A percentile compares a stretch with the other conserved stretches of the same genome.
phyloP scores from a whole-genome alignment of 2,329 filamentous ascomycete species.

The Gaeumannomyces tritici region DNA sequence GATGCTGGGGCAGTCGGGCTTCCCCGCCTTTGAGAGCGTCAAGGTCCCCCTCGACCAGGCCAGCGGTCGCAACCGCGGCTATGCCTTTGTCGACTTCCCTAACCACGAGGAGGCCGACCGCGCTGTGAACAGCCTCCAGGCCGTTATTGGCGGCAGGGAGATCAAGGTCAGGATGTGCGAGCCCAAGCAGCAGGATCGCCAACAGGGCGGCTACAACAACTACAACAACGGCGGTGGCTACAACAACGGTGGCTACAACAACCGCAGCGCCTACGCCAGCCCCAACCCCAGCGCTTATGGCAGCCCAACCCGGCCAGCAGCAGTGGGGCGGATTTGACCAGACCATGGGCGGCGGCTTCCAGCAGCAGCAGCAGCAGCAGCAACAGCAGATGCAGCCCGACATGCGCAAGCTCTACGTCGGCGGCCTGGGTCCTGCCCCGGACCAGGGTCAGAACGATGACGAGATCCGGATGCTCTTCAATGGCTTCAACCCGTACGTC shows the following conservation, averaged over 20 bases:
- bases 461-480: slow-evolving; percentile 36
- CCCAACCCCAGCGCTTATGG: slow-evolving; percentile 4
- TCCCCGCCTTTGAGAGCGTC: slow-evolving; percentile 38
- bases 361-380: background rate
- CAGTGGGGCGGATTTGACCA: slow-evolving; percentile 31
- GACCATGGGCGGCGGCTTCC: background rate
- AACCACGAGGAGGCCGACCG: slow-evolving; percentile 44
- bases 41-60: slow-evolving; percentile 62
- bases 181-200: slow-evolving; percentile 44
- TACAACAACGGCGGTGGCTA: slow-evolving; percentile 3
- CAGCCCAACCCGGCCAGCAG: slow-evolving; percentile 14
- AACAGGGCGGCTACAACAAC: slow-evolving; percentile 15
- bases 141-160: slow-evolving; percentile 44
- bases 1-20: slow-evolving; percentile 20
- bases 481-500: slow-evolving; percentile 31
- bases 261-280: slow-evolving; percentile 8
- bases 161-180: slow-evolving; percentile 58
- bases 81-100: slow-evolving; percentile 63
- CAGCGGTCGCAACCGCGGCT: slow-evolving; percentile 60
- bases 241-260: slow-evolving; percentile 3
- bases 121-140: slow-evolving; percentile 47
- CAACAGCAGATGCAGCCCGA: background rate
- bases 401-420: slow-evolving; percentile 34
- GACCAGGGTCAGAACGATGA: slow-evolving; percentile 35
- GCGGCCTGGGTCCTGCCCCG: slow-evolving; percentile 37